Conservation (phyloP, 164 flowering plant species). For the Vitis rotundifolia region DNA sequence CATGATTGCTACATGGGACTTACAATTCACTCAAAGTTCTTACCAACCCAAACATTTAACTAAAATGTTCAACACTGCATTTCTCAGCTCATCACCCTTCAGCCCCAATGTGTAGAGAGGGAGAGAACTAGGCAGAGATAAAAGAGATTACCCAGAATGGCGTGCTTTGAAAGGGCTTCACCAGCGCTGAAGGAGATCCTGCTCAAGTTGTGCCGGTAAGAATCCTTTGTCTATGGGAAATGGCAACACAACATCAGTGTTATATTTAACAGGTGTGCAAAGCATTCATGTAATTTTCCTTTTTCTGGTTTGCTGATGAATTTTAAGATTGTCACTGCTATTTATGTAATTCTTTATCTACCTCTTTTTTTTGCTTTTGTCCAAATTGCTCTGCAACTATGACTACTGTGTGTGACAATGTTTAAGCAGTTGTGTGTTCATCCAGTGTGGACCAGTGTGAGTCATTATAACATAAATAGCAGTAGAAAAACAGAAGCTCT, state of each 20-base stretch:
- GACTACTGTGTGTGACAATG: too few species aligned
- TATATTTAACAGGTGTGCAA: too few species aligned
- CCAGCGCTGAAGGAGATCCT: constrained; percentile 55
- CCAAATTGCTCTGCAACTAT: too few species aligned
- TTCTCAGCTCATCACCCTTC: not conserved
- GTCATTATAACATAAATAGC: too few species aligned
- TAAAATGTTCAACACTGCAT: not conserved
- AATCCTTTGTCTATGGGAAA: not conserved
- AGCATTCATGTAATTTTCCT: too few species aligned
- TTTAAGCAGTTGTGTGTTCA: too few species aligned
- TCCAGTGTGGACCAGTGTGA: too few species aligned
- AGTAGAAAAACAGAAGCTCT: too few species aligned
- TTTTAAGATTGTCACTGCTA: not conserved
- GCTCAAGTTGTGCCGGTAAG: constrained; percentile 59
- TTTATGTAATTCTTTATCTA: not conserved
- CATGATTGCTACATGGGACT: constrained; percentile 36
- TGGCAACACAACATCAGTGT: too few species aligned
- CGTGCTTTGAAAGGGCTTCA: constrained; percentile 42
- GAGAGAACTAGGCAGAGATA: not conserved
- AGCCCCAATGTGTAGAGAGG: not conserved
- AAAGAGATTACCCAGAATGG: constrained; percentile 28
- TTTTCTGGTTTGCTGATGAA: too few species aligned
- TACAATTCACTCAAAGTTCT: constrained; percentile 31
- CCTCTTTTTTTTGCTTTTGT: too few species aligned
- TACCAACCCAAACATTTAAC: not conserved